Base-by-base conservation (phyloP, 148 eudicot genomes). In the Tetragonia tetragonoides region DNA sequence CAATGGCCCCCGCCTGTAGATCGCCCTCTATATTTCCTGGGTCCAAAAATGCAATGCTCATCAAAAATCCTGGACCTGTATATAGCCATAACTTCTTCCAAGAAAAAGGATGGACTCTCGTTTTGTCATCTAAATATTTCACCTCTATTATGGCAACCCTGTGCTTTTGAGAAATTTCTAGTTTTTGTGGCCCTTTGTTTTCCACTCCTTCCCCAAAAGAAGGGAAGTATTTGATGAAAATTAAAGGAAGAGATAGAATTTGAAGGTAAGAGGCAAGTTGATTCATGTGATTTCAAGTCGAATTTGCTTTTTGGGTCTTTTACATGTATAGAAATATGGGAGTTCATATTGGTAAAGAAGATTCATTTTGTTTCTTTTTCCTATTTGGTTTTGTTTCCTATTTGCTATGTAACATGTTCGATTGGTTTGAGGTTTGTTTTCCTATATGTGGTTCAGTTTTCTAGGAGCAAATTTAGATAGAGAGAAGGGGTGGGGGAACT, bases 21-120 rank as follows among this genome's bases (percentile, higher is more conserved):
- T 76, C 79, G 10, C 79, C 72, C 37, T 76, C 79, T 34, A 76
- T 3, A 15, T 66, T 84, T 77, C 86, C 83, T 53, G 86, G 86
- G 73, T 84, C 86, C 6, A 84, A 66, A 70, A 83, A 84, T 1
- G 81, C 83, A 40, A 84, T 80, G 73, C 86, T 84, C 86, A 80
- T 84, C 24, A 84, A 46, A 74, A 84, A 67, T 7, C 83, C 86
- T 1, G 83, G 81, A 0, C 83, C 86, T 4, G 83, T 84, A 42
- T 56, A 84, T 2, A 76, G 6, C 86, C 86, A 84, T 51, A 84
- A 23, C 62, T 84, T 84, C 59, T 60, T 77, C 81, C 83, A 84
- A 18, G 86, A 80, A 66, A 84, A 84, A 1, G 86, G 68, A 0
- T 75, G 73, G 4, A 73, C 77, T 66, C 59, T 17, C 7, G 11